Percentiles rank a stretch among this genome's conserved stretches.
phyloP scores from a whole-genome alignment of 2,329 filamentous ascomycete genomes.

The Pestalotiopsis sp. region DNA sequence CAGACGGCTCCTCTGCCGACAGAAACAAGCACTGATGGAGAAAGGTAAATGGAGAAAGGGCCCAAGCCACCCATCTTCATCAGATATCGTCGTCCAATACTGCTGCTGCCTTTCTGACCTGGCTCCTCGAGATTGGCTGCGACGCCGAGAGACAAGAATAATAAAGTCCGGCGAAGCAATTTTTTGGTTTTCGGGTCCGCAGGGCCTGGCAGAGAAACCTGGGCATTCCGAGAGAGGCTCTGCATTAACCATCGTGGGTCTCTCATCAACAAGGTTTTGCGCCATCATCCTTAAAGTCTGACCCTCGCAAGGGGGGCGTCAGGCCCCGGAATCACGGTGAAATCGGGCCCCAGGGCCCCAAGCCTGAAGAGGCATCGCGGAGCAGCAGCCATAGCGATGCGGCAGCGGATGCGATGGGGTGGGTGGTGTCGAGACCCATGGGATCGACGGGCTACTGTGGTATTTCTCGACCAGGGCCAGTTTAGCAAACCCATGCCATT shows the following conservation, averaged over 20 bases:
- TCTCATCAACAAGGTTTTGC: constrained; percentile 9
- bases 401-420: no score
- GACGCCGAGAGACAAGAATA: no score
- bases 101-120: no score
- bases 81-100: background rate
- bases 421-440: background rate
- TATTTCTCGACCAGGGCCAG: constrained; percentile 13
- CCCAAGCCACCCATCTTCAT: background rate
- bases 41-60: background rate
- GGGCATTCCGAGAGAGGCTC: constrained; percentile 3
- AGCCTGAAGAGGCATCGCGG: constrained; percentile 4
- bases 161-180: no score
- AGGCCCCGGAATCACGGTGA: background rate
- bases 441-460: constrained; percentile 10
- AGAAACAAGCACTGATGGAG: background rate
- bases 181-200: no score
- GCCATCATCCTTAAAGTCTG: background rate
- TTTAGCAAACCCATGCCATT: constrained; percentile 7
- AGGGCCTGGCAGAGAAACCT: background rate
- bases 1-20: background rate
- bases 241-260: constrained; percentile 11
- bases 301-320: background rate
- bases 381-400: background rate
- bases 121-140: no score
- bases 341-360: background rate